A percentile compares a stretch with the other conserved stretches of the same genome.
These are phyloP conservation scores for Cinnamomum micranthum DNA, from an alignment of 164 flowering plant species.

Conservation along the genomic window DNA sequence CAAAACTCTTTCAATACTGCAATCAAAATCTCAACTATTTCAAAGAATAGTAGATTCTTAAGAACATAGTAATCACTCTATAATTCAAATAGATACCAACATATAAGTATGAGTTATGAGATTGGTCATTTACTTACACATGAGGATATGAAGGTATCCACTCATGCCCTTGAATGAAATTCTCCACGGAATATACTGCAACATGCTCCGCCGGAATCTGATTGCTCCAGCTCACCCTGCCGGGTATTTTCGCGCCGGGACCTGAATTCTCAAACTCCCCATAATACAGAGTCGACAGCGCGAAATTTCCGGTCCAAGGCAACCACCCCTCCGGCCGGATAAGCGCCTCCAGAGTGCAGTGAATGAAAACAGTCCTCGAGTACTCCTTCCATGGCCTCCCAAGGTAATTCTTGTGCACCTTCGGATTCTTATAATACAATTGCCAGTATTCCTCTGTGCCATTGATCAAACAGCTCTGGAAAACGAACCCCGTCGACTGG, in stretches of 20 bases:
- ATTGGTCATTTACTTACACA: neutral
- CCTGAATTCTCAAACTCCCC: slow-evolving; percentile 75
- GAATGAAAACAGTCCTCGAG: slow-evolving; percentile 68
- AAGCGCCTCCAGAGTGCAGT: slow-evolving; percentile 41
- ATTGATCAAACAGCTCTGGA: slow-evolving; percentile 54
- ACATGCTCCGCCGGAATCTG: slow-evolving; percentile 60
- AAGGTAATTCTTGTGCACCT: slow-evolving; percentile 57
- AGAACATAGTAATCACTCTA: too few relatives aligned
- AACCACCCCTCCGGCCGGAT: slow-evolving; percentile 66
- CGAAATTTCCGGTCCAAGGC: slow-evolving; percentile 73
- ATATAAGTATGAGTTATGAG: neutral
- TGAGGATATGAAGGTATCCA: slow-evolving; percentile 34
- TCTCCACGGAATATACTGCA: slow-evolving; percentile 47
- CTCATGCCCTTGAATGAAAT: slow-evolving; percentile 74
- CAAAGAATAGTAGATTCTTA: too few relatives aligned
- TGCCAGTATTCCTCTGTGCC: slow-evolving; percentile 74
- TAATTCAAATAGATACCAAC: too few relatives aligned
- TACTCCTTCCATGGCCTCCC: slow-evolving; percentile 96
- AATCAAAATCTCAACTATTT: too few relatives aligned
- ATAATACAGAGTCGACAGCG: slow-evolving; percentile 61
- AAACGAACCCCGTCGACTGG: slow-evolving; percentile 76
- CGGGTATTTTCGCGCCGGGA: slow-evolving; percentile 35
- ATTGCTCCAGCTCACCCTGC: slow-evolving; percentile 77
- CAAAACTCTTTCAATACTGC: too few relatives aligned
- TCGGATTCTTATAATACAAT: slow-evolving; percentile 40